Evolutionary conservation across 1,284 basidiomycete species (phyloP), one percentile per base, ranked within the genome.

Genomic region (Papiliotrema fonsecae): DNA sequence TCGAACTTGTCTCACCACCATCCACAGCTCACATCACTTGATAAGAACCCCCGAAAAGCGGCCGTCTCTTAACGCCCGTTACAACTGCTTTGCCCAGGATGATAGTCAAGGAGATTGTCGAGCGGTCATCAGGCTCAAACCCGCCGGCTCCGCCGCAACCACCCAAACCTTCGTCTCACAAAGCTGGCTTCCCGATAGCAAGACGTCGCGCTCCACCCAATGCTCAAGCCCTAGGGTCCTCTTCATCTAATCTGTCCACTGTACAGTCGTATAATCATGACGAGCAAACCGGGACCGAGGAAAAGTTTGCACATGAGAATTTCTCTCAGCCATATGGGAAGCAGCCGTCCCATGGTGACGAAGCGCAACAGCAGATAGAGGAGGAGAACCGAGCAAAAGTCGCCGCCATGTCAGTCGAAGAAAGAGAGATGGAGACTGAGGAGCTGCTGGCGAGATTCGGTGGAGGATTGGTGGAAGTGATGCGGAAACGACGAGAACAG

Each of bases 381-480:
- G 42, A 31, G 28, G 40, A 45, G 19, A 42, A 45, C 21, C 16
- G 21, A 4, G 27, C 36, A 27, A 21, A 38, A 18, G 42, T 47
- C 16, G 16, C 26, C 14, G 41, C 39, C 10, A 45, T 48, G 36
- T 18, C 45, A 9, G 30, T 26, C 13, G 40, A 42, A 16, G 30
- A 43, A 37, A 45, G 79, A 11, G 77, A 81, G 47, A 66, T 77
- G 46, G 83, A 83, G 61, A 75, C 77, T 51, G 69, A 73, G 48
- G 81, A 85, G 56, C 81, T 88, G 32, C 55, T 84, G 26, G 79
- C 82, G 50, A 76, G 77, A 18, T 54, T 45, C 49, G 42, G 39
- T 18, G 28, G n/a, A 34, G 38, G 48, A 28, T 26, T 38, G 13
- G 9, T 39, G 30, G 42, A 34, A 27, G n/a, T 48, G 32, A 49